Conservation (phyloP, 768 basidiomycete genomes). For the Calvatia gigantea region DNA sequence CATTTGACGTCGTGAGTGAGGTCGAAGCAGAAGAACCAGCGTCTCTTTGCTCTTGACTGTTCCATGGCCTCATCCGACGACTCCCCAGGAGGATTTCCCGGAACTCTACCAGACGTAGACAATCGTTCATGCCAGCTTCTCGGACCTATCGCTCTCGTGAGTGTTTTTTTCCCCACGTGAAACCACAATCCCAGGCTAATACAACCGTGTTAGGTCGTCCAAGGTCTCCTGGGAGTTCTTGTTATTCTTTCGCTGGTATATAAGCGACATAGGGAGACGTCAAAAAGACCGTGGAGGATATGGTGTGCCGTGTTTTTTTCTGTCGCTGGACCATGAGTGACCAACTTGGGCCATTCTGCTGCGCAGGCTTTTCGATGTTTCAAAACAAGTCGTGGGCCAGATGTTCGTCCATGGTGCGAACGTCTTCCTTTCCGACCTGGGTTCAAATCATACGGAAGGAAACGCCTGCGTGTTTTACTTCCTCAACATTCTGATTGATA, state of each 20-base stretch:
- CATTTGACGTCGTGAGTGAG: not conserved
- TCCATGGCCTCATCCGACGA: slow-evolving; percentile 2
- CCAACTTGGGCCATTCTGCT: slow-evolving; percentile 1
- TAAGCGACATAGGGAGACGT: slow-evolving; percentile 84
- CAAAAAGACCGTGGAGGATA: slow-evolving; percentile 88
- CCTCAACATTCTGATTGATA: slow-evolving; percentile 89
- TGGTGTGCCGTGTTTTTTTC: slow-evolving; percentile 51
- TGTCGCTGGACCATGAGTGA: not conserved
- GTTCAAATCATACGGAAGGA: slow-evolving; percentile 61
- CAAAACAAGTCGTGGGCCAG: slow-evolving; percentile 87
- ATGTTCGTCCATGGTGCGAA: slow-evolving; percentile 79
- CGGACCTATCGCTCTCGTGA: slow-evolving; percentile 49
- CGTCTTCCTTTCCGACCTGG: slow-evolving; percentile 73
- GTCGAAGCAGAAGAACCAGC: not conserved
- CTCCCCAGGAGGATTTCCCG: slow-evolving; percentile 13
- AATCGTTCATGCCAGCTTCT: slow-evolving; percentile 47
- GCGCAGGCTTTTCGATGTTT: slow-evolving; percentile 84
- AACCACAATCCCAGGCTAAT: slow-evolving; percentile 31
- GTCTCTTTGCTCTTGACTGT: not conserved
- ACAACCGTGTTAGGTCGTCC: slow-evolving; percentile 63
- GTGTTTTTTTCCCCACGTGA: slow-evolving; percentile 34
- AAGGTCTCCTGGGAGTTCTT: slow-evolving; percentile 85
- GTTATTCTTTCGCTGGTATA: slow-evolving; percentile 85
- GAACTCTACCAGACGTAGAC: slow-evolving; percentile 40
- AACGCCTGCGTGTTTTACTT: slow-evolving; percentile 95